A percentile compares a stretch with the other conserved stretches of the same genome.
Evolutionary conservation across 805 yeast genomes (phyloP).

Genomic region (Candida endomychidarum): DNA sequence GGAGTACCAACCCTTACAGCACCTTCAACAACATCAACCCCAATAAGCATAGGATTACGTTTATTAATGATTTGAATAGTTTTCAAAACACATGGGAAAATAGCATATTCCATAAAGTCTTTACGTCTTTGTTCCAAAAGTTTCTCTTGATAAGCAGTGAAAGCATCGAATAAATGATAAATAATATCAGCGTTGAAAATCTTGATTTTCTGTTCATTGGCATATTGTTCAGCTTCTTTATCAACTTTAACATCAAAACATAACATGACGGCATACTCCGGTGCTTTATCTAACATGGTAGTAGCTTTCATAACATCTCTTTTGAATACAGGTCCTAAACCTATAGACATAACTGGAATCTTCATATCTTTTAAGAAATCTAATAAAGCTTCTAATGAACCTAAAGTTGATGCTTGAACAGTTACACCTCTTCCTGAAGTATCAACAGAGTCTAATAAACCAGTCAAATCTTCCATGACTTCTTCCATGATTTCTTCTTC

Average conservation of each 20-base stretch:
- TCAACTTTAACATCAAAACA: constrained; percentile 98
- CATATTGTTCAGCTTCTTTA: constrained; percentile 98
- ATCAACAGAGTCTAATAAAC: constrained; percentile 91
- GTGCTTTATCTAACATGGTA: constrained; percentile 95
- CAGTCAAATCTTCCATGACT: constrained; percentile 97
- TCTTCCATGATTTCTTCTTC: constrained; percentile 98
- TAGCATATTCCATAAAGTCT: constrained; percentile 84
- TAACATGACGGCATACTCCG: constrained; percentile 94
- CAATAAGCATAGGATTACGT: constrained; percentile 98
- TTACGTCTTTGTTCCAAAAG: constrained; percentile 87
- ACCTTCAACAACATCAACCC: constrained; percentile 97
- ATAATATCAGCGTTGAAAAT: constrained; percentile 96
- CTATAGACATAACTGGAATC: constrained; percentile 98
- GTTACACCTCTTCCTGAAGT: constrained; percentile 95
- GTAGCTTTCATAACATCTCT: constrained; percentile 98
- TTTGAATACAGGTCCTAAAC: constrained; percentile 96
- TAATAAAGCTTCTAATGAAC: constrained; percentile 94
- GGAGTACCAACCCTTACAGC: constrained; percentile 90
- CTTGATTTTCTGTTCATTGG: constrained; percentile 86
- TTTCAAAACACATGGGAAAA: constrained; percentile 92
- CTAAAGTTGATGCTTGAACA: constrained; percentile 97
- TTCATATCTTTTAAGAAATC: constrained; percentile 98
- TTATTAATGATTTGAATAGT: constrained; percentile 96
- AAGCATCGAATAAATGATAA: constrained; percentile 93
- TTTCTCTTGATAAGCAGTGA: constrained; percentile 87